Percentiles rank a stretch among this genome's conserved stretches.
phyloP scores from a whole-genome alignment of 495 filamentous ascomycete species.

The Parathielavia hyrcaniae region DNA sequence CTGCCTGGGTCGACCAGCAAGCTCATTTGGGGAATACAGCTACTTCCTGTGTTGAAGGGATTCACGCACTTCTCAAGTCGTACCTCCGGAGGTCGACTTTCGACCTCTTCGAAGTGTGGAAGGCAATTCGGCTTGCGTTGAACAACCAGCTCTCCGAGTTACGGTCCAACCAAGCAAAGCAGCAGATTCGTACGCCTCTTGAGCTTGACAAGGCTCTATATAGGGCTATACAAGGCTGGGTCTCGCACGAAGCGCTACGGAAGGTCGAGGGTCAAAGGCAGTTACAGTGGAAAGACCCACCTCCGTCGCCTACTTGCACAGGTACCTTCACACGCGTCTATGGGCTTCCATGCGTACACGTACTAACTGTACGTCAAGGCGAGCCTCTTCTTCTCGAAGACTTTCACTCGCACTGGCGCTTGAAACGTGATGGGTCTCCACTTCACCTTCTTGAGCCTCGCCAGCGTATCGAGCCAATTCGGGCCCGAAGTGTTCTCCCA shows the following conservation, averaged over 20 bases:
- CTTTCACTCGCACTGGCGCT: neutral
- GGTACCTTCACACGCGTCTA: neutral
- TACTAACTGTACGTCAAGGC: neutral
- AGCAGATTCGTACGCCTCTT: constrained; percentile 1
- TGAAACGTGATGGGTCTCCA: too few species aligned
- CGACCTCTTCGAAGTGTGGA: neutral
- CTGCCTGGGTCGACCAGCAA: neutral
- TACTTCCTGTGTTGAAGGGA: constrained; percentile 2
- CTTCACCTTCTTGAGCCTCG: too few species aligned
- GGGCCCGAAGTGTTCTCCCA: too few species aligned
- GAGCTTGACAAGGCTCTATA: constrained; percentile 2
- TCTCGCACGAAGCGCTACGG: constrained; percentile 1
- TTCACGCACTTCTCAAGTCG: neutral
- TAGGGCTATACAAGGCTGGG: neutral
- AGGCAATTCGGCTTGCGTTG: constrained; percentile 1
- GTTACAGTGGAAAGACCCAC: neutral
- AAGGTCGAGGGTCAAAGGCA: neutral
- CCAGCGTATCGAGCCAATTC: too few species aligned
- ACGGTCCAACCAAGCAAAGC: constrained; percentile 1
- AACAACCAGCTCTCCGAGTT: constrained; percentile 1
- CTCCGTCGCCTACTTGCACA: neutral
- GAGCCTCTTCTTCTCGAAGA: neutral
- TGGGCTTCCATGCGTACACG: neutral
- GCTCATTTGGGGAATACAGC: constrained; percentile 6
- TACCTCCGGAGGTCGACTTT: neutral